Evolutionary conservation across 2,329 filamentous ascomycete genomes (phyloP).

Genomic region (Ophiostoma sp.): DNA sequence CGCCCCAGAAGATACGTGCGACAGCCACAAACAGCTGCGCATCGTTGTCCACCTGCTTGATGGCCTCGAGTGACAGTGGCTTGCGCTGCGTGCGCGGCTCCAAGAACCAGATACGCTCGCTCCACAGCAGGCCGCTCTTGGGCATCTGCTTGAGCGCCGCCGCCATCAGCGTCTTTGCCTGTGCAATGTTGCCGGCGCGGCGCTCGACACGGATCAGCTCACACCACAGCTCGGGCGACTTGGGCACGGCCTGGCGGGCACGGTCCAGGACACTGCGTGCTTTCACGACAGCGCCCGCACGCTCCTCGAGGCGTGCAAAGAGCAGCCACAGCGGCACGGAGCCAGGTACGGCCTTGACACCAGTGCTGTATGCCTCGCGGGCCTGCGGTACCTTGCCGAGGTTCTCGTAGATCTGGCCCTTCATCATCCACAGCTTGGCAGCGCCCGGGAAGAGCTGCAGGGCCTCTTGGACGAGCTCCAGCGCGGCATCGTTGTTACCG

Average conservation of each 20-base stretch:
- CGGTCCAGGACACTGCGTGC: conserved; percentile 92
- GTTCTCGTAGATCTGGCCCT: conserved; percentile 94
- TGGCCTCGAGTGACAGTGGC: conserved; percentile 85
- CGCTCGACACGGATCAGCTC: conserved; percentile 94
- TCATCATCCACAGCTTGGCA: conserved; percentile 96
- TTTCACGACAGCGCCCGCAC: conserved; percentile 79
- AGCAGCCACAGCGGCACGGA: conserved; percentile 89
- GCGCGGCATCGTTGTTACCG: conserved; percentile 73
- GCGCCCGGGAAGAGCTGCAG: conserved; percentile 82
- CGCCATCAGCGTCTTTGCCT: conserved; percentile 92
- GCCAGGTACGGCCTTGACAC: conserved; percentile 81
- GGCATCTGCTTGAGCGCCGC: conserved; percentile 89
- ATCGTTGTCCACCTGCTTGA: conserved; percentile 95
- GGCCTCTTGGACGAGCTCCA: conserved; percentile 84
- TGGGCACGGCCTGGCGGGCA: conserved; percentile 82
- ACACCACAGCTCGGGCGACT: conserved; percentile 81
- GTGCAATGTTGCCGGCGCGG: conserved; percentile 75
- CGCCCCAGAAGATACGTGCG: conserved; percentile 93
- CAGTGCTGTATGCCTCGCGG: conserved; percentile 83
- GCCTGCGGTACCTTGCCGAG: conserved; percentile 78
- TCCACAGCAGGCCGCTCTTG: conserved; percentile 83
- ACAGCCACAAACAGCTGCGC: conserved; percentile 86
- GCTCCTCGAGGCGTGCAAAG: conserved; percentile 84
- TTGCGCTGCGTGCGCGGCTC: conserved; percentile 91
- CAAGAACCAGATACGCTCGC: conserved; percentile 92